Evolutionary conservation across 1,139 yeast species (phyloP).

Genomic region (Sugiyamaella japonica): DNA sequence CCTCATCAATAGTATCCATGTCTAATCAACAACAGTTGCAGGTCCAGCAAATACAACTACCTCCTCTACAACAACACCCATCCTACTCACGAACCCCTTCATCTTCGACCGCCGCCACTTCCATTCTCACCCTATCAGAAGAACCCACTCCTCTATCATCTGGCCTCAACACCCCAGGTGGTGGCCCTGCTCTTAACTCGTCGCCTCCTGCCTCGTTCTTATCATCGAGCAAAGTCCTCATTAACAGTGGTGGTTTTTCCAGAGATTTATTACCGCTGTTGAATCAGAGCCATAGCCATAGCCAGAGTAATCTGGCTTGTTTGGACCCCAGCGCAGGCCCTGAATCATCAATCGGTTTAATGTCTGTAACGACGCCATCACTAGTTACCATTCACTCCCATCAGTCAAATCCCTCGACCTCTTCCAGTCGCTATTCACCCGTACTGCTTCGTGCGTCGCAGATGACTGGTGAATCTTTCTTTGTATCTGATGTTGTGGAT

Average conservation of each 20-base stretch:
- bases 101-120: constrained; percentile 18
- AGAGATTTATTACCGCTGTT: constrained; percentile 20
- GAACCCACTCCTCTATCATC: constrained; percentile 13
- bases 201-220: constrained; percentile 9
- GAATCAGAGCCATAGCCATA: constrained; percentile 6
- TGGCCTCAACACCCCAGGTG: constrained; percentile 16
- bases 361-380: background rate
- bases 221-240: constrained; percentile 11
- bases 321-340: constrained; percentile 3
- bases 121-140: constrained; percentile 11
- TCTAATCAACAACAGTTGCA: background rate
- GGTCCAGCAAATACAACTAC: no score
- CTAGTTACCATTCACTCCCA: background rate
- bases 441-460: constrained; percentile 8
- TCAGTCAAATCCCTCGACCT: constrained; percentile 15
- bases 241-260: constrained; percentile 15
- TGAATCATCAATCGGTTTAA: background rate
- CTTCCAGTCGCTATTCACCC: constrained; percentile 21
- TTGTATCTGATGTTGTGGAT: constrained; percentile 18
- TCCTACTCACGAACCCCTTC: constrained; percentile 14
- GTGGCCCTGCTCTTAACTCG: background rate
- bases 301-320: background rate
- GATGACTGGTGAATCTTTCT: constrained; percentile 18
- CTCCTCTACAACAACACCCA: background rate
- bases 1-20: constrained; percentile 6